These are phyloP conservation scores for Camelina hispida DNA, from an alignment of 345 rosid genomes.

Conservation along the genomic window DNA sequence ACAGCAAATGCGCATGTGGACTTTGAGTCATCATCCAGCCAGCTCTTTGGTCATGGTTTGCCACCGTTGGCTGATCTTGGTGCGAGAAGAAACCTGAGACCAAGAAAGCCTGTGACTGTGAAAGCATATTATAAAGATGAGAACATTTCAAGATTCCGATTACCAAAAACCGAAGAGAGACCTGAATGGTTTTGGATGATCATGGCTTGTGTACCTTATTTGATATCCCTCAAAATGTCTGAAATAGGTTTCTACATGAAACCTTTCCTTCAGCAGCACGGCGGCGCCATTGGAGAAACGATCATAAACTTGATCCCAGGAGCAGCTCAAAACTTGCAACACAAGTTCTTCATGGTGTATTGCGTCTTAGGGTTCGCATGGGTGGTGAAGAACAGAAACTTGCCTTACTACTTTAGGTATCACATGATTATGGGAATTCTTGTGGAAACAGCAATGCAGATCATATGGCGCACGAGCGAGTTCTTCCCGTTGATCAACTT, in stretches of 20 bases:
- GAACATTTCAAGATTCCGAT: neutral
- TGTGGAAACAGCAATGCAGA: slow-evolving; percentile 12
- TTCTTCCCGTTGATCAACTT: slow-evolving; percentile 38
- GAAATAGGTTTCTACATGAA: neutral
- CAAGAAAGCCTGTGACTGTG: neutral
- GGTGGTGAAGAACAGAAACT: slow-evolving; percentile 59
- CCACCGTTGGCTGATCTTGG: neutral
- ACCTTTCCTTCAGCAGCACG: neutral
- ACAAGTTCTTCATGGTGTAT: neutral
- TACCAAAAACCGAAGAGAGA: neutral
- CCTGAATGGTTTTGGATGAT: neutral
- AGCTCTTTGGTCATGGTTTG: neutral
- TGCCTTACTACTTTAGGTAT: slow-evolving; percentile 69
- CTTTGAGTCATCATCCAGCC: neutral
- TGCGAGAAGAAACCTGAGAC: neutral
- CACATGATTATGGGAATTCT: slow-evolving; percentile 77
- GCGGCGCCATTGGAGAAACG: neutral
- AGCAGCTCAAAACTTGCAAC: neutral
- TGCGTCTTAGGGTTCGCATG: neutral
- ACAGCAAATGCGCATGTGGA: neutral
- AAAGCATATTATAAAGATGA: neutral
- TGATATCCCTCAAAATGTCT: neutral
- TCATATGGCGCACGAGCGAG: slow-evolving; percentile 30
- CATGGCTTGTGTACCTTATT: neutral
- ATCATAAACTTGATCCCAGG: neutral